phyloP scores from a whole-genome alignment of 495 filamentous ascomycete genomes.

The Lasiosphaeria hispida region DNA sequence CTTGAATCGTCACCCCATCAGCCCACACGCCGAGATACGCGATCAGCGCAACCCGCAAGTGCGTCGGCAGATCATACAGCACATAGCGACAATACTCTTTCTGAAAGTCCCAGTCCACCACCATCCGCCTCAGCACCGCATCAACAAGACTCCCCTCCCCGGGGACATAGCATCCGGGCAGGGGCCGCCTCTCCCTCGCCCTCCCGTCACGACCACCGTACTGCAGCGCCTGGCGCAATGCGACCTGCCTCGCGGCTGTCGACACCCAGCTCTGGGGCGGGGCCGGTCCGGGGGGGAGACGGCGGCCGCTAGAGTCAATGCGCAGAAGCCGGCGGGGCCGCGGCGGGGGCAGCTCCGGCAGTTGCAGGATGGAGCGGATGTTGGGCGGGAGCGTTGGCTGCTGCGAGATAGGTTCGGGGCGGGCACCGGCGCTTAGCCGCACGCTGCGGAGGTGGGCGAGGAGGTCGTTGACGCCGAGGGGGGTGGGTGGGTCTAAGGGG shows the following conservation, averaged over 20 bases:
- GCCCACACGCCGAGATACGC: constrained; percentile 58
- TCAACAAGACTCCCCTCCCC: constrained; percentile 54
- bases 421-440: constrained; percentile 21
- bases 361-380: constrained; percentile 59
- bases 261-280: constrained; percentile 69
- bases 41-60: constrained; percentile 59
- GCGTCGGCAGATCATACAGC: constrained; percentile 59
- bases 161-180: constrained; percentile 41
- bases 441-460: constrained; percentile 48
- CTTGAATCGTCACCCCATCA: constrained; percentile 43
- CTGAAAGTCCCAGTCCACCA: constrained; percentile 67
- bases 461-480: constrained; percentile 49
- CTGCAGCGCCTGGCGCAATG: constrained; percentile 10
- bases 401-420: constrained; percentile 22
- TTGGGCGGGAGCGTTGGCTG: constrained; percentile 48
- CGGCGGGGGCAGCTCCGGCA: constrained; percentile 69
- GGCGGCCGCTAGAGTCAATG: constrained; percentile 41
- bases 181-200: constrained; percentile 20
- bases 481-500: not conserved
- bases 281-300: constrained; percentile 63
- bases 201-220: not conserved
- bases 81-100: constrained; percentile 64
- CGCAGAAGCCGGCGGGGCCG: constrained; percentile 55
- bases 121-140: constrained; percentile 57
- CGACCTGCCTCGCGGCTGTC: constrained; percentile 23